These are phyloP conservation scores for Umbelopsis vinacea DNA, from an alignment of 192 early-diverging fungal genomes.

Conservation along the genomic window DNA sequence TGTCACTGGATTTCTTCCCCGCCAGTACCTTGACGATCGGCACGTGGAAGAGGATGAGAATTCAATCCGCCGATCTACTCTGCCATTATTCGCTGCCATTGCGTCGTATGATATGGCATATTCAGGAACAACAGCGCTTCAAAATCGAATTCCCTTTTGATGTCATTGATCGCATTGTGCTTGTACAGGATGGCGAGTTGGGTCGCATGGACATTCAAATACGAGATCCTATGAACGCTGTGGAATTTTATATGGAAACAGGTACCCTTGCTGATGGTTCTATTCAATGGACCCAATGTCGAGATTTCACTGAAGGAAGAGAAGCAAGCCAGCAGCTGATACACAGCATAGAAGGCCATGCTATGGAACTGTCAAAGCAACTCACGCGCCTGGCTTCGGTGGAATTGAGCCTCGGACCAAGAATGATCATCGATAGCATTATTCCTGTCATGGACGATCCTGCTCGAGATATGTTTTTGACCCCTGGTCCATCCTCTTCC, in stretches of 20 bases:
- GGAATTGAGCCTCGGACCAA: slow-evolving; percentile 22
- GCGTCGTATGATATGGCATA: slow-evolving; percentile 54
- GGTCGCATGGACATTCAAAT: slow-evolving; percentile 19
- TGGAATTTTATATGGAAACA: slow-evolving; percentile 60
- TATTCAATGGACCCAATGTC: slow-evolving; percentile 60
- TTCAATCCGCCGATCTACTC: slow-evolving; percentile 47
- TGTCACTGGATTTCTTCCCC: slow-evolving; percentile 19
- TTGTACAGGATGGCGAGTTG: slow-evolving; percentile 26
- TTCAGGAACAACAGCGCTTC: slow-evolving; percentile 59
- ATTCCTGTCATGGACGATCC: slow-evolving; percentile 21
- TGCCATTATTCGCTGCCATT: slow-evolving; percentile 44
- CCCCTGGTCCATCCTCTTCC: slow-evolving; percentile 2
- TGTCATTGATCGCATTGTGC: slow-evolving; percentile 45
- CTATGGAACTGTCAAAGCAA: slow-evolving; percentile 25
- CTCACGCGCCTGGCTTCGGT: slow-evolving; percentile 22
- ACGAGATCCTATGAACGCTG: slow-evolving; percentile 45
- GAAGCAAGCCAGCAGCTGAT: slow-evolving; percentile 55
- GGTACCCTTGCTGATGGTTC: slow-evolving; percentile 33
- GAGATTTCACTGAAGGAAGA: slow-evolving; percentile 66
- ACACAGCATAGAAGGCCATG: slow-evolving; percentile 53
- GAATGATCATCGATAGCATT: slow-evolving; percentile 24
- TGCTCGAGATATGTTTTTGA: slow-evolving; percentile 9
- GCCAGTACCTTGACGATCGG: slow-evolving; percentile 47
- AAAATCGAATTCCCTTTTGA: slow-evolving; percentile 58
- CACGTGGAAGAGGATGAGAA: slow-evolving; percentile 64